Evolutionary conservation across 257 asterid species (phyloP).

Genomic region (Ballota nigra): DNA sequence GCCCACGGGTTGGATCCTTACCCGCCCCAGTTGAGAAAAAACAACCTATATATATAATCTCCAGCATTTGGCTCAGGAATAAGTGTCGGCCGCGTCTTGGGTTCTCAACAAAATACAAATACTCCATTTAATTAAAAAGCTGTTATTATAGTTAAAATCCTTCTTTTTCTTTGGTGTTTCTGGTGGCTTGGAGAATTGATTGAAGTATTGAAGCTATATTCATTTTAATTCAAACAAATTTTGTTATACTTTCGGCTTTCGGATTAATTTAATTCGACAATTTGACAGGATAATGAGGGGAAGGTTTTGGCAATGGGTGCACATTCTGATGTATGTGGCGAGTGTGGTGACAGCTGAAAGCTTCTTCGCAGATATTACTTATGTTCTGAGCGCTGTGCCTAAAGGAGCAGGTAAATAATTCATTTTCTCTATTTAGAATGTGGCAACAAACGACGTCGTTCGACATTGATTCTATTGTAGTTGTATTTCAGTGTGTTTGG

Average conservation of each 20-base stretch:
- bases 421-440: not conserved
- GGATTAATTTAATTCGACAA: not conserved
- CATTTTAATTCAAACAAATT: not conserved
- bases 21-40: not conserved
- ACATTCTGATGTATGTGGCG: conserved; percentile 21
- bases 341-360: conserved; percentile 31
- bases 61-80: conserved; percentile 20
- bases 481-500: conserved; percentile 58
- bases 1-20: conserved; percentile 17
- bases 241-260: too few relatives aligned
- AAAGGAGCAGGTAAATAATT: conserved; percentile 66
- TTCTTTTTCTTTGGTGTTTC: not conserved
- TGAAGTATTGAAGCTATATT: not conserved
- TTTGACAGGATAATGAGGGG: conserved; percentile 40
- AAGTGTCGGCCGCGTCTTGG: conserved; percentile 38
- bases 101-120: conserved; percentile 7
- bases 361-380: conserved; percentile 43
- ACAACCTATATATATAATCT: conserved; percentile 21
- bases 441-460: not conserved
- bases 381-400: conserved; percentile 50
- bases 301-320: conserved; percentile 31
- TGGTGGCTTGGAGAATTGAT: not conserved
- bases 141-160: conserved; percentile 21
- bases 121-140: conserved; percentile 12
- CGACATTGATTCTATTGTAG: not conserved